Evolutionary conservation across 805 yeast genomes (phyloP).

Genomic region (Barnettozyma sp.): DNA sequence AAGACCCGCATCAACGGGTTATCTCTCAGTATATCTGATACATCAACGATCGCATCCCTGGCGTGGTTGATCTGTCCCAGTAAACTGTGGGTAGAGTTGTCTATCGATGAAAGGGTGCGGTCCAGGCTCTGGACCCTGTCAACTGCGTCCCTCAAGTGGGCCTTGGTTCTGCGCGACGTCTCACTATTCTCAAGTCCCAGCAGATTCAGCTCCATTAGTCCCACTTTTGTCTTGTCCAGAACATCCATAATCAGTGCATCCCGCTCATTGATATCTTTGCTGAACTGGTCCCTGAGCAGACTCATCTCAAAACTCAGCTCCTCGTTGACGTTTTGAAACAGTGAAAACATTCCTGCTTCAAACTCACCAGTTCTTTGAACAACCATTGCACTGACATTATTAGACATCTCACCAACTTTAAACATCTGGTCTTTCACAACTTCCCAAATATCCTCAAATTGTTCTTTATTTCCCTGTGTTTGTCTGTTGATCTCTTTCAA

Average conservation of each 20-base stretch:
- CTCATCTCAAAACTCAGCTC: slow-evolving; percentile 11
- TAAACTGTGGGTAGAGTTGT: slow-evolving; percentile 2
- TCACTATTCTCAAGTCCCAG: slow-evolving; percentile 1
- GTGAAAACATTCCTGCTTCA: slow-evolving; percentile 8
- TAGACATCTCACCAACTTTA: slow-evolving; percentile 13
- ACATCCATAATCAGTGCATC: slow-evolving; percentile 3
- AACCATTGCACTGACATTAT: slow-evolving; percentile 14
- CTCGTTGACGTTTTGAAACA: slow-evolving; percentile 9
- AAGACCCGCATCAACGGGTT: slow-evolving; percentile 4
- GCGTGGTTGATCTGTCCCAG: slow-evolving; percentile 2
- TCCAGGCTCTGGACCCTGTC: neutral
- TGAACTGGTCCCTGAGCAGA: slow-evolving; percentile 10
- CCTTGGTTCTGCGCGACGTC: neutral
- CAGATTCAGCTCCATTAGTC: slow-evolving; percentile 2
- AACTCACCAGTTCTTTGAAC: slow-evolving; percentile 10
- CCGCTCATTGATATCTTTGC: slow-evolving; percentile 13
- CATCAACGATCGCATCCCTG: slow-evolving; percentile 3
- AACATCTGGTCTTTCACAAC: slow-evolving; percentile 11
- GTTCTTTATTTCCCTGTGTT: slow-evolving; percentile 8
- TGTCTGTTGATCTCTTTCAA: slow-evolving; percentile 12
- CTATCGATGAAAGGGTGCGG: neutral
- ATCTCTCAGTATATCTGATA: slow-evolving; percentile 3
- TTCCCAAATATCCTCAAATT: slow-evolving; percentile 14
- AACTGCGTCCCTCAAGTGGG: neutral
- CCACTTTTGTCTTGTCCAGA: neutral